These are phyloP conservation scores for Exophiala sideris DNA, from an alignment of 2,329 filamentous ascomycete genomes.

Conservation along the genomic window DNA sequence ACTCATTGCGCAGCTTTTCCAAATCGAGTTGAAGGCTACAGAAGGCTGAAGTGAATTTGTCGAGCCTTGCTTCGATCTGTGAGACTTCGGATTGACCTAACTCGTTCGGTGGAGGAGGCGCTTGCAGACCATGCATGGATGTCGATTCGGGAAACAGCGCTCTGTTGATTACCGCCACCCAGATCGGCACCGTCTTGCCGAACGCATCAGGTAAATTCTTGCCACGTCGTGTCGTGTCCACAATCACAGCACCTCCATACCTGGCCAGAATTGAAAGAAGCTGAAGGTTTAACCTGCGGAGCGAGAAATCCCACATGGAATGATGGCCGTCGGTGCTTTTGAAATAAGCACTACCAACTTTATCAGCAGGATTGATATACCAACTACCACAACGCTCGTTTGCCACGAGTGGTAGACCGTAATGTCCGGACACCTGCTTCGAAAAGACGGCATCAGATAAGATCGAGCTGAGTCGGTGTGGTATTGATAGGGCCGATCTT, in stretches of 20 bases:
- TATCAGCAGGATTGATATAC: slow-evolving; percentile 70
- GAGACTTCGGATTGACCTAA: slow-evolving; percentile 37
- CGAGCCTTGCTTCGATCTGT: slow-evolving; percentile 68
- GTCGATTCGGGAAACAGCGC: slow-evolving; percentile 64
- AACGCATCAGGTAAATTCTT: slow-evolving; percentile 95
- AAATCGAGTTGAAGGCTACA: slow-evolving; percentile 34
- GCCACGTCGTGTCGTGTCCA: slow-evolving; percentile 88
- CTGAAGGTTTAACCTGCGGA: slow-evolving; percentile 78
- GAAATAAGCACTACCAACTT: slow-evolving; percentile 80
- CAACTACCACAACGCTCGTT: slow-evolving; percentile 96
- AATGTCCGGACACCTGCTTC: slow-evolving; percentile 50
- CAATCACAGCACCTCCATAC: slow-evolving; percentile 64
- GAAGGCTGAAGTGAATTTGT: slow-evolving; percentile 52
- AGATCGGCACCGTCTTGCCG: slow-evolving; percentile 89
- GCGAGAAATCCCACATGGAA: slow-evolving; percentile 86
- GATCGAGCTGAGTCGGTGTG: slow-evolving; percentile 80
- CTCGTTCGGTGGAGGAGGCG: slow-evolving; percentile 56
- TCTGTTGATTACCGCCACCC: slow-evolving; percentile 83
- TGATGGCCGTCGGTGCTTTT: slow-evolving; percentile 96
- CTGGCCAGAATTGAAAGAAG: slow-evolving; percentile 65
- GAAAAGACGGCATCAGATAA: slow-evolving; percentile 74
- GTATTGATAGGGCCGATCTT: slow-evolving; percentile 70
- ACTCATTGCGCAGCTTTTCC: slow-evolving; percentile 10
- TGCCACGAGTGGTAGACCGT: slow-evolving; percentile 69
- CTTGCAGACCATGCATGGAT: slow-evolving; percentile 57